Conservation (phyloP, 1,139 yeast genomes). For the Pneumocystis carinii region DNA sequence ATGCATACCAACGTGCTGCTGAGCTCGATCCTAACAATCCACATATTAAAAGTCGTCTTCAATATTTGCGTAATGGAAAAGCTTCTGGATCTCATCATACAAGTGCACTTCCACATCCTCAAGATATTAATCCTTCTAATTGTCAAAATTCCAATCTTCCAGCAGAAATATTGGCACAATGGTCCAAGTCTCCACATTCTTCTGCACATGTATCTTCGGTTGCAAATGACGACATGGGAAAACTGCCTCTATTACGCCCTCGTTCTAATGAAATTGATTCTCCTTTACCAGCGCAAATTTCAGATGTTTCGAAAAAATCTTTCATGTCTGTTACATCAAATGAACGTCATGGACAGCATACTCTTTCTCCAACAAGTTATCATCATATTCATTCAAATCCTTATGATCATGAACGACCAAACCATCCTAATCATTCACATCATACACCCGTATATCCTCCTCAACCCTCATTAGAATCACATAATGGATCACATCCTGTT, state of each 20-base stretch:
- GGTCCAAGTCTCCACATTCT: constrained; percentile 15
- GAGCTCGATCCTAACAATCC: constrained; percentile 87
- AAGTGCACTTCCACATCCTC: constrained; percentile 24
- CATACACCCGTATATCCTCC: not conserved
- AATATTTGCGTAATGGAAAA: constrained; percentile 41
- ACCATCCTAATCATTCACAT: not conserved
- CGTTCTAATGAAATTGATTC: not conserved
- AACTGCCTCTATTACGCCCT: not conserved
- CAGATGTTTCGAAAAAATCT: not conserved
- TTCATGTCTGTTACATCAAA: not conserved
- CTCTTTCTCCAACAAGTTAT: not conserved
- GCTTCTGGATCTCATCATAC: constrained; percentile 33
- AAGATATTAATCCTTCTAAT: constrained; percentile 34
- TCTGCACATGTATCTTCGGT: not conserved
- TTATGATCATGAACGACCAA: not conserved
- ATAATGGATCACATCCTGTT: not conserved
- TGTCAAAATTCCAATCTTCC: constrained; percentile 36
- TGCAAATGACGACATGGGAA: not conserved
- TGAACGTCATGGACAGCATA: not conserved
- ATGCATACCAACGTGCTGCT: constrained; percentile 93
- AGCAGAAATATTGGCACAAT: constrained; percentile 19
- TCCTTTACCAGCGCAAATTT: not conserved
- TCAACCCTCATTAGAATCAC: not conserved
- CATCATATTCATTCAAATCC: not conserved
- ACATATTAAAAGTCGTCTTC: constrained; percentile 83